Percentiles rank a stretch among this genome's conserved stretches.
These are phyloP conservation scores for Lecanoromycetidae sp. DNA, from an alignment of 2,329 filamentous ascomycete genomes.

Conservation along the genomic window DNA sequence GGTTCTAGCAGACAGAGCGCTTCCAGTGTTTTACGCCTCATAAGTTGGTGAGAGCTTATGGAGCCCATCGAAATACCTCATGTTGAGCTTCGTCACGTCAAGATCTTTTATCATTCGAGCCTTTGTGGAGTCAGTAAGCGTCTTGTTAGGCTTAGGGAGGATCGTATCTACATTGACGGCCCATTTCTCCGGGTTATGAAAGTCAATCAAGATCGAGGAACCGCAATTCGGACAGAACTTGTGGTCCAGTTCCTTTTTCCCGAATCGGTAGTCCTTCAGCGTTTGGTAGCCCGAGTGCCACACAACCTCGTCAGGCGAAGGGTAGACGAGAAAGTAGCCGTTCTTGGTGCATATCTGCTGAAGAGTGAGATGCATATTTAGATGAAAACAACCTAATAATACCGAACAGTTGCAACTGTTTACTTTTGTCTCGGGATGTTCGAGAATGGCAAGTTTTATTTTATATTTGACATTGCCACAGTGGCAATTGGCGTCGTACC, in stretches of 20 bases:
- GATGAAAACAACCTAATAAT: too few species aligned
- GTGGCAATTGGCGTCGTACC: conserved; percentile 15
- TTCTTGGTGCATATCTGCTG: conserved; percentile 17
- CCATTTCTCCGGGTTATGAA: background rate
- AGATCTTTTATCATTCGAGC: conserved; percentile 15
- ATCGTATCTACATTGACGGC: conserved; percentile 4
- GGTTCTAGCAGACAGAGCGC: too few species aligned
- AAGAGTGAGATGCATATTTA: too few species aligned
- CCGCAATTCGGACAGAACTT: conserved; percentile 13
- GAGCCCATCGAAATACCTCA: conserved; percentile 6
- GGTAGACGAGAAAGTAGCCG: conserved; percentile 14
- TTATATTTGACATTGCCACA: conserved; percentile 7
- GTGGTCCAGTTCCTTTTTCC: background rate
- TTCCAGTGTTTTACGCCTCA: too few species aligned
- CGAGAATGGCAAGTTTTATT: background rate
- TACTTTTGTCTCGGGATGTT: conserved; percentile 5
- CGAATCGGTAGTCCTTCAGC: conserved; percentile 8
- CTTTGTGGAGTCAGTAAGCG: background rate
- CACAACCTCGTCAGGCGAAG: background rate
- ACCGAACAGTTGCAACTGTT: conserved; percentile 15
- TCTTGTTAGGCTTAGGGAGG: background rate
- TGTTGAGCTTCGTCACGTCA: conserved; percentile 10
- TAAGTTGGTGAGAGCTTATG: background rate
- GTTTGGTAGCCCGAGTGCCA: conserved; percentile 9
- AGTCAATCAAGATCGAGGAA: background rate